These are phyloP conservation scores for Talaromyces verruculosus DNA, from an alignment of 2,329 filamentous ascomycete genomes.

Conservation along the genomic window DNA sequence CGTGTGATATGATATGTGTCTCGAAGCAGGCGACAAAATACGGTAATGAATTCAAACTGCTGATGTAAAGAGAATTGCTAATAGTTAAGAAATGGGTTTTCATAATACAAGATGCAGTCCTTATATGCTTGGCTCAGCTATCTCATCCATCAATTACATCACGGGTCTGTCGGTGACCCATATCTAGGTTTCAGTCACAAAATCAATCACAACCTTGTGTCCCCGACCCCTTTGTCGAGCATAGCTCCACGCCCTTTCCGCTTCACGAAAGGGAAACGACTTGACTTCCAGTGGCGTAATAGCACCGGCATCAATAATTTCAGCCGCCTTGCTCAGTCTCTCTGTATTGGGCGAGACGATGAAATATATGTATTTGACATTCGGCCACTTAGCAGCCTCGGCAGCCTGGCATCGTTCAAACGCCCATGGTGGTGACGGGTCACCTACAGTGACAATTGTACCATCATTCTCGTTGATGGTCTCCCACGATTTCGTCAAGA, in stretches of 20 bases:
- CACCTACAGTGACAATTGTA: conserved; percentile 37
- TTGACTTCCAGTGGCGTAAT: background rate
- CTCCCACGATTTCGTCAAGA: conserved; percentile 33
- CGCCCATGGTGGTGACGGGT: conserved; percentile 20
- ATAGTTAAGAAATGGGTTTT: background rate
- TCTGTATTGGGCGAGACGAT: conserved; percentile 2
- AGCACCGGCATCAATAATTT: conserved; percentile 5
- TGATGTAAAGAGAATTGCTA: background rate
- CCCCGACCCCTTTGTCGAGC: conserved; percentile 1
- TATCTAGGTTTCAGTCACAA: background rate
- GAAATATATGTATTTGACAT: conserved; percentile 10
- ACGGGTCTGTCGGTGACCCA: background rate
- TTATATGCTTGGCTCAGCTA: background rate
- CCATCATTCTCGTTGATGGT: conserved; percentile 31
- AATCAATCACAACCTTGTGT: background rate
- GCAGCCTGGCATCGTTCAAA: background rate
- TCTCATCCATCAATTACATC: background rate
- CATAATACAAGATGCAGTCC: background rate
- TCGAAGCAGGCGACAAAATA: background rate
- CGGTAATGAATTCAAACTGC: background rate
- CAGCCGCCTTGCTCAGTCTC: background rate
- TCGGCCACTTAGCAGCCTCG: background rate
- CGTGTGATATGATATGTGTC: background rate
- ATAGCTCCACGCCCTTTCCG: background rate
- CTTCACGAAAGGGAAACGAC: background rate